Evolutionary conservation across 371 early-diverging fungal genomes (phyloP).

Genomic region (Mucor sp.): DNA sequence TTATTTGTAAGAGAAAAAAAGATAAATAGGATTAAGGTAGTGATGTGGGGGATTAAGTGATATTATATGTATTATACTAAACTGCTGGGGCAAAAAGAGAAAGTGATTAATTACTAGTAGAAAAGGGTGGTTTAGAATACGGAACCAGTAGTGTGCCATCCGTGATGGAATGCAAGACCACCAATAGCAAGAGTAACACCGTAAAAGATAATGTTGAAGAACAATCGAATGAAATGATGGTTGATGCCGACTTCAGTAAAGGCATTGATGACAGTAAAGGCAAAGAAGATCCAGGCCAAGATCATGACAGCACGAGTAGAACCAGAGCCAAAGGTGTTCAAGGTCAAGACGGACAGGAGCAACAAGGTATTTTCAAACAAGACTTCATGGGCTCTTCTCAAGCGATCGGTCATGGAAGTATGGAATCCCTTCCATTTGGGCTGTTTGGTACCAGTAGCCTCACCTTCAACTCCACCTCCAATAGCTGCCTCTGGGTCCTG

Average conservation of each 20-base stretch:
- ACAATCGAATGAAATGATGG: conserved; percentile 19
- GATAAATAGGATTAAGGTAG: neutral
- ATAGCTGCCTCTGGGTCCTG: conserved; percentile 27
- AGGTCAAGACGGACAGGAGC: conserved; percentile 31
- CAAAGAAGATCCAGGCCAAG: conserved; percentile 34
- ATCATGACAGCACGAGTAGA: conserved; percentile 32
- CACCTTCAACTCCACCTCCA: conserved; percentile 1
- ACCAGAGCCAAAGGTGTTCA: conserved; percentile 34
- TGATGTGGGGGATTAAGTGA: neutral
- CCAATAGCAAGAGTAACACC: conserved; percentile 31
- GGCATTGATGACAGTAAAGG: conserved; percentile 19
- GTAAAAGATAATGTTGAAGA: conserved; percentile 20
- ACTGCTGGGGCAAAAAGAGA: neutral
- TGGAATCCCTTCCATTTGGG: neutral
- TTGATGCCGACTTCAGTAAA: conserved; percentile 16
- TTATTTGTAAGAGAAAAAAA: neutral
- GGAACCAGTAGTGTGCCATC: conserved; percentile 15
- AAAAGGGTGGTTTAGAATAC: neutral
- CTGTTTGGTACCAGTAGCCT: conserved; percentile 4
- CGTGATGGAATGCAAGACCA: conserved; percentile 23
- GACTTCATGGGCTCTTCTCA: conserved; percentile 28
- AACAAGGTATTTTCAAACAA: conserved; percentile 40
- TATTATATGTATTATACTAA: neutral
- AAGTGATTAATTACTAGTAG: neutral
- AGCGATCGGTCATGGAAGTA: conserved; percentile 9